Base-by-base conservation (phyloP, 352 stramenopile genomes). In the Globisporangium iwayamae region DNA sequence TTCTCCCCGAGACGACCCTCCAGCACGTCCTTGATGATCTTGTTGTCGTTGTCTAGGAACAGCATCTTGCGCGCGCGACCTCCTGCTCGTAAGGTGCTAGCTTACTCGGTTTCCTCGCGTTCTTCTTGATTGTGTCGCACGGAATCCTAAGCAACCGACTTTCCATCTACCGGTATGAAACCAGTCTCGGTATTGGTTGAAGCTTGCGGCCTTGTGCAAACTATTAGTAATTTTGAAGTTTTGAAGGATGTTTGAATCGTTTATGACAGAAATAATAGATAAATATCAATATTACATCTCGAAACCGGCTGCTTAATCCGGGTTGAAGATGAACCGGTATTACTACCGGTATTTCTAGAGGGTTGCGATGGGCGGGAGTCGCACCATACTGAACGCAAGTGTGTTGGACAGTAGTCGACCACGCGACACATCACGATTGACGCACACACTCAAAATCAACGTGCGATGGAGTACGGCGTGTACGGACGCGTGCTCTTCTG, bases 11-110 rank as follows among this genome's bases (percentile, higher is more conserved):
- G 46, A 38, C 84, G 84, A 22, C 78, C 81, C 58, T 84, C 70
- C 9, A 94, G 71, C 52, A 94, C 83, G 72, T 93, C 84, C 73
- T 93, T 91, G 43, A 94, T 81, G 68, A 94, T 93, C 79, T 94
- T 94, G 78, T 92, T 93, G 71, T 93, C 84, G 62, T 81, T 74
- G 69, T 94, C 86, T 32, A 94, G 74, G 72, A 92, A 92, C 56
- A 94, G 71, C 86, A 94, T 94, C 45, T 41, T 57, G 41, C 13
- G 62, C 3, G 25, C 52, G 2, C 39, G 39, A 7, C 30, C 4
- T 56, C 16, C 16, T 47, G 13, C 43, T 56, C 45, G 57, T 20
- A 41, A 16, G 9, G 36, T 41, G 32, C 32, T 28, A 28, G 39
- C 30, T 59, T 8, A 9, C 22, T 63, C 53, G 53, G 46, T 45